These are phyloP conservation scores for Galerina marginata DNA, from an alignment of 768 basidiomycete species.

Conservation along the genomic window DNA sequence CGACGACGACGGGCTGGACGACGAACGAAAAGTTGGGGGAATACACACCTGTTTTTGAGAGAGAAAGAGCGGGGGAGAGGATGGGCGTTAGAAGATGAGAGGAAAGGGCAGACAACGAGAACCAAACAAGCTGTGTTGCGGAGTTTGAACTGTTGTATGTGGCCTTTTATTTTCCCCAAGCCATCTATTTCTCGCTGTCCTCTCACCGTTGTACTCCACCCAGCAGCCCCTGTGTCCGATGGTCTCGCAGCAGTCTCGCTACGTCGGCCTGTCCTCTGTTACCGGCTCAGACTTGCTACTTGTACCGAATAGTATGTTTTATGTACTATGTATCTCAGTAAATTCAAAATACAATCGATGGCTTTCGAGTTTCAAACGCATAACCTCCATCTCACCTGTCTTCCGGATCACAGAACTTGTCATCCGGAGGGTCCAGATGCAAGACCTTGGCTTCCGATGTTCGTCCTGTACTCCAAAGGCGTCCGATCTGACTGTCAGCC, in stretches of 20 bases:
- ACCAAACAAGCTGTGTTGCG: conserved; percentile 54
- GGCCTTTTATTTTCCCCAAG: conserved; percentile 17
- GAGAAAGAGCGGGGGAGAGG: conserved; percentile 22
- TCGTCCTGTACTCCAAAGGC: neutral
- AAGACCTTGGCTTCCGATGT: neutral
- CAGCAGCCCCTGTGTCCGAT: neutral
- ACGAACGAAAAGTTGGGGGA: neutral
- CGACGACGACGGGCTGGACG: conserved; percentile 7
- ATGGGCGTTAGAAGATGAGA: conserved; percentile 30
- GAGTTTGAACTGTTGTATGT: conserved; percentile 47
- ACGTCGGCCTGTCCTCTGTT: neutral
- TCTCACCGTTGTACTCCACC: neutral
- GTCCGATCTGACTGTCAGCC: too few relatives aligned
- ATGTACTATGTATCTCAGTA: too few relatives aligned
- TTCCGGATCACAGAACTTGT: neutral
- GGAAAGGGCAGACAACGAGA: conserved; percentile 46
- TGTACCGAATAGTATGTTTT: too few relatives aligned
- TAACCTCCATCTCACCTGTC: neutral
- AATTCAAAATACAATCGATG: too few relatives aligned
- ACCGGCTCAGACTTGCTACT: too few relatives aligned
- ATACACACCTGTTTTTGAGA: conserved; percentile 2
- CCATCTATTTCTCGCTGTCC: conserved; percentile 1
- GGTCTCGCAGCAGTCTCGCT: conserved; percentile 1
- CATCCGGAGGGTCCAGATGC: neutral
- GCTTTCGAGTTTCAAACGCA: neutral